Evolutionary conservation across 306 rosid species (phyloP).

Genomic region (Chamaecrista fasciculata): DNA sequence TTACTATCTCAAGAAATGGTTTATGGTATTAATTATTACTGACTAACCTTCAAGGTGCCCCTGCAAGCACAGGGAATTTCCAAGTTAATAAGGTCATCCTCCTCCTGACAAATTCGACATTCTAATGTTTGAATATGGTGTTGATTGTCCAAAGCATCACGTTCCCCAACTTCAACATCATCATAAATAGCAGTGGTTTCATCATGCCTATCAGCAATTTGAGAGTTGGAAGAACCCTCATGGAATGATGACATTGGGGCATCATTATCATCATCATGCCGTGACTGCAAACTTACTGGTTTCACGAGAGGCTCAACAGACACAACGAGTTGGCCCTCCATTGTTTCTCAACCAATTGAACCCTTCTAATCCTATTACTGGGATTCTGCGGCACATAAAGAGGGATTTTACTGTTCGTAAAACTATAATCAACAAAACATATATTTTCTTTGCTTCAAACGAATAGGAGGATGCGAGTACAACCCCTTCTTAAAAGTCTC

Average conservation of each 20-base stretch:
- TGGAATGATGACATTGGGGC: too few relatives aligned
- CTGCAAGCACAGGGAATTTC: constrained; percentile 66
- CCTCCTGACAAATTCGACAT: constrained; percentile 73
- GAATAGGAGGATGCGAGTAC: too few relatives aligned
- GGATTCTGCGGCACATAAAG: not conserved
- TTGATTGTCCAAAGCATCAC: constrained; percentile 29
- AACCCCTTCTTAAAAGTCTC: too few relatives aligned
- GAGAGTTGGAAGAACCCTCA: constrained; percentile 31
- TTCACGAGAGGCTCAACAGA: constrained; percentile 39
- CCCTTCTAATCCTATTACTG: not conserved
- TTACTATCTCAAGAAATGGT: not conserved
- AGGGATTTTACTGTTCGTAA: too few relatives aligned
- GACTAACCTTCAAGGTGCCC: constrained; percentile 70
- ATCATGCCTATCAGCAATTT: constrained; percentile 27
- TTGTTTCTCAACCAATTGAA: constrained; percentile 25
- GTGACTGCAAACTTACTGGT: constrained; percentile 30
- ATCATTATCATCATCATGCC: constrained; percentile 36
- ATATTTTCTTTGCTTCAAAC: too few relatives aligned
- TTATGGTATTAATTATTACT: constrained; percentile 4
- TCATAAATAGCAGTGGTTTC: constrained; percentile 30
- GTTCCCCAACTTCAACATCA: constrained; percentile 34
- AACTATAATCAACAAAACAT: too few relatives aligned
- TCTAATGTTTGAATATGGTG: constrained; percentile 49
- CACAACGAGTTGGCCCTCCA: constrained; percentile 47
- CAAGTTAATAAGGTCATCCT: constrained; percentile 48